Evolutionary conservation across 2,329 filamentous ascomycete species (phyloP).

Genomic region (Amauroascus niger): DNA sequence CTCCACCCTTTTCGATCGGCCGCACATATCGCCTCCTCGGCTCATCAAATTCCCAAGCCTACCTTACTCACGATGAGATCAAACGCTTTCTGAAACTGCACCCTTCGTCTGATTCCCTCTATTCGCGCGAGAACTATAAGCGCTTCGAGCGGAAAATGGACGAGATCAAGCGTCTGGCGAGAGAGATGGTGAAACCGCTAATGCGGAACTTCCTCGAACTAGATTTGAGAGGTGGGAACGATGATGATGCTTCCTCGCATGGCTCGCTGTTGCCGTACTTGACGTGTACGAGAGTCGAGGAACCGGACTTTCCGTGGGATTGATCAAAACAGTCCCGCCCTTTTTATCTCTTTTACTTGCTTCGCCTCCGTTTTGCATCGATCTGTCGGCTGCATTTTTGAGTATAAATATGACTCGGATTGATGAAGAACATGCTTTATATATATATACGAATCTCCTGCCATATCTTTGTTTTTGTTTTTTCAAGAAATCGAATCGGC

Average conservation of each 20-base stretch:
- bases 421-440: neutral
- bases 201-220: slow-evolving; percentile 80
- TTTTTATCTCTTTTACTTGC: neutral
- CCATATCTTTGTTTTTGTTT: neutral
- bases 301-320: slow-evolving; percentile 55
- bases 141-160: slow-evolving; percentile 80
- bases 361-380: neutral
- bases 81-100: slow-evolving; percentile 80
- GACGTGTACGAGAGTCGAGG: slow-evolving; percentile 54
- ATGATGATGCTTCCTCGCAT: slow-evolving; percentile 26
- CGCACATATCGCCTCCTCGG: slow-evolving; percentile 71
- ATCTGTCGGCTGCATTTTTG: neutral
- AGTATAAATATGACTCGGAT: neutral
- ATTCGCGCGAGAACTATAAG: slow-evolving; percentile 74
- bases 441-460: neutral
- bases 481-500: no score
- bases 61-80: slow-evolving; percentile 75
- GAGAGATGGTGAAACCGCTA: slow-evolving; percentile 71
- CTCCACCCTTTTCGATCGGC: slow-evolving; percentile 40
- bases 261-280: slow-evolving; percentile 45
- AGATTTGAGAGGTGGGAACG: slow-evolving; percentile 47
- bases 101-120: slow-evolving; percentile 49
- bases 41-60: slow-evolving; percentile 49
- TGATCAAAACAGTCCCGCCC: slow-evolving; percentile 16
- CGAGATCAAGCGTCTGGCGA: slow-evolving; percentile 74